Evolutionary conservation across 192 early-diverging fungal species (phyloP), one percentile per base, ranked within the genome.

Genomic region (Umbelopsis vinacea): DNA sequence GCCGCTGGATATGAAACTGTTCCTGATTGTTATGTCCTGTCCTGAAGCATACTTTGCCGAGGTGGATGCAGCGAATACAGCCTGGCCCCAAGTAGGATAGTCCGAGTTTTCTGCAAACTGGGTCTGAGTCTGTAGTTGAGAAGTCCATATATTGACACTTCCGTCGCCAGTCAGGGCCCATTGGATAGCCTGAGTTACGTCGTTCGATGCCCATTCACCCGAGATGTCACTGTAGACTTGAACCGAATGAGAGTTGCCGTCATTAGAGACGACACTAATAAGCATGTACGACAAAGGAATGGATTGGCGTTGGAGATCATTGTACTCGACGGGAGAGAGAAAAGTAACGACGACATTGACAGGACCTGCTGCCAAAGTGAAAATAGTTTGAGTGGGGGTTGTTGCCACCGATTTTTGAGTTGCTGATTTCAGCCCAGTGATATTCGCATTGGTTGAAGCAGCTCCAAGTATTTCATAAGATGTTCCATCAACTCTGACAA

Each of bases 191-290:
- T 63, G 57, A 33, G 57, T 37, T 6, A 63, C 57, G 26, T 63
- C 57, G 29, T 63, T 63, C 3, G 57, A 63, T 8, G 67, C 67
- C 67, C 67, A 68, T 68, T 68, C 67, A 24, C 45, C 67, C 3
- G 67, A 68, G 43, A 68, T 68, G 40, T 68, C 67, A 24, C 45
- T 48, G 45, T 68, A 46, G 4, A 68, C 46, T 33, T 68, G 67
- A 46, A 68, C 46, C 23, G 43, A 24, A 46, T 68, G 67, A n/a
- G 67, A 68, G 14, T 68, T 68, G 24, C 67, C 67, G 22, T 68
- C 67, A 23, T 46, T 68, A 15, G 67, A 48, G 14, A 26, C 67
- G 11, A 45, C 67, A 8, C 37, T 47, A 24, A 68, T 24, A 12
- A 48, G 46, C 40, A 68, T 23, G 45, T 68, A 68, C 8, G 46